phyloP scores from a whole-genome alignment of 192 early-diverging fungal genomes.

The Coemansia reversa region DNA sequence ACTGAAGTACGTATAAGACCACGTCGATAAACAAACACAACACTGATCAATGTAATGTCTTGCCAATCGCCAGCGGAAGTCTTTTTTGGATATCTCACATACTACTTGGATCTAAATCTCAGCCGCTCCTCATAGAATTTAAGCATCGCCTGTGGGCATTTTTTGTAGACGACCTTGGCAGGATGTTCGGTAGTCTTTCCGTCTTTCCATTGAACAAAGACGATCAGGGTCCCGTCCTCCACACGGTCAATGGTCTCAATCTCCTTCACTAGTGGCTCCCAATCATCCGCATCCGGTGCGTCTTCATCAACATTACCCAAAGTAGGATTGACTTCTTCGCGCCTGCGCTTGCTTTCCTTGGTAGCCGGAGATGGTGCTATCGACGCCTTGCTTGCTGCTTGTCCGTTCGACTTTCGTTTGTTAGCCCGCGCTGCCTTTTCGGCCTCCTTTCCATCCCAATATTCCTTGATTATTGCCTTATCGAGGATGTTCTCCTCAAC shows the following conservation, averaged over 20 bases:
- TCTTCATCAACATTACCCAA: neutral
- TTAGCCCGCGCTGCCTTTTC: conserved; percentile 11
- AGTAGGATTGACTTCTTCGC: conserved; percentile 1
- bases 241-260: conserved; percentile 31
- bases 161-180: conserved; percentile 31
- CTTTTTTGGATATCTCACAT: neutral
- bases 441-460: conserved; percentile 26
- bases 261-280: conserved; percentile 31
- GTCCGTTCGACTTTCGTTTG: conserved; percentile 10
- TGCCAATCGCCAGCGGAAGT: no score
- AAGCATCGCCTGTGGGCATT: conserved; percentile 54
- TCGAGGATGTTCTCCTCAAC: conserved; percentile 55
- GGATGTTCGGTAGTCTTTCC: conserved; percentile 46
- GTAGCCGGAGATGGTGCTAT: neutral
- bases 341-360: conserved; percentile 27
- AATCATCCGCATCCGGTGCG: conserved; percentile 17
- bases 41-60: no score
- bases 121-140: conserved; percentile 58
- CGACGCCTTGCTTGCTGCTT: neutral
- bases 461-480: conserved; percentile 31
- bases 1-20: no score
- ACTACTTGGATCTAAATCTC: conserved; percentile 47
- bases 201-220: conserved; percentile 54
- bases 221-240: conserved; percentile 30
- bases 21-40: no score